Percentiles rank a stretch among this genome's conserved stretches.
phyloP scores from a whole-genome alignment of 805 yeast species.

The Metschnikowia matae region DNA sequence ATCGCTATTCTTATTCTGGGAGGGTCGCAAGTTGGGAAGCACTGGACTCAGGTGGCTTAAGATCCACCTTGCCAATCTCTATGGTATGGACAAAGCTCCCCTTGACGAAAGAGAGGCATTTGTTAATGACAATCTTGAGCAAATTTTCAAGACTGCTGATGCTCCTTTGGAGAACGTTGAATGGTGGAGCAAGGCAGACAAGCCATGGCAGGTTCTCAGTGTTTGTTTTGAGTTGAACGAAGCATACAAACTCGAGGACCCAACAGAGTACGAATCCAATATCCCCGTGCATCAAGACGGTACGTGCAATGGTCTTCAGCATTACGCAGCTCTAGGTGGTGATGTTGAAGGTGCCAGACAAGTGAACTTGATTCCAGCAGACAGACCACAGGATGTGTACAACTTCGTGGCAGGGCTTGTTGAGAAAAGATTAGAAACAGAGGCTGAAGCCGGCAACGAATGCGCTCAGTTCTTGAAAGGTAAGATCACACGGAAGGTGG shows the following conservation, averaged over 20 bases:
- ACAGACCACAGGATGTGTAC: slow-evolving; percentile 75
- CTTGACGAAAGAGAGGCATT: slow-evolving; percentile 58
- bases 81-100: slow-evolving; percentile 72
- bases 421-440: slow-evolving; percentile 48
- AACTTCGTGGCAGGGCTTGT: slow-evolving; percentile 66
- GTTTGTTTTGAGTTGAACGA: slow-evolving; percentile 63
- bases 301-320: slow-evolving; percentile 82
- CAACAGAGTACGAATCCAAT: slow-evolving; percentile 60
- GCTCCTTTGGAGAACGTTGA: slow-evolving; percentile 55
- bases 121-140: slow-evolving; percentile 53
- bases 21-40: slow-evolving; percentile 64
- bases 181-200: slow-evolving; percentile 74
- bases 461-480: slow-evolving; percentile 54
- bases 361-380: slow-evolving; percentile 69
- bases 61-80: slow-evolving; percentile 68
- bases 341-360: slow-evolving; percentile 79
- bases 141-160: slow-evolving; percentile 53
- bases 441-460: slow-evolving; percentile 50
- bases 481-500: slow-evolving; percentile 77
- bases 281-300: slow-evolving; percentile 86
- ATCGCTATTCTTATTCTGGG: slow-evolving; percentile 70
- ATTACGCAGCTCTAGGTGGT: slow-evolving; percentile 85
- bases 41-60: slow-evolving; percentile 70
- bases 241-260: slow-evolving; percentile 60
- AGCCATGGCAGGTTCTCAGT: slow-evolving; percentile 80